These are phyloP conservation scores for Pseudotsuga menziesii DNA, from an alignment of 75 land plant species.

Conservation along the genomic window DNA sequence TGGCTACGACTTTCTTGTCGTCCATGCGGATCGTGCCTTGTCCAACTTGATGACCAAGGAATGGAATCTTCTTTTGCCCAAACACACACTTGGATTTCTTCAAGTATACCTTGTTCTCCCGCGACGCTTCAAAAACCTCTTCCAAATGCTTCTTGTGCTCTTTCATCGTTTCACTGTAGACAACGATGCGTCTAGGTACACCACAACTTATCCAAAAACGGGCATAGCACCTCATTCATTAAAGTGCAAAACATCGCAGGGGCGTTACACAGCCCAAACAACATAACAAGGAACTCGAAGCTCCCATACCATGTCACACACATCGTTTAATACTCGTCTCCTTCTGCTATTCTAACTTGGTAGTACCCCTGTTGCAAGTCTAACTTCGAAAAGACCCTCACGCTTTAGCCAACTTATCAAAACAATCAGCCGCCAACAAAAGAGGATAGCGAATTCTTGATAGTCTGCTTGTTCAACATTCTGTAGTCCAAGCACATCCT, in stretches of 20 bases:
- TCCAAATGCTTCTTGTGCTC: no score
- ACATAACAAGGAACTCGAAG: conserved; percentile 20
- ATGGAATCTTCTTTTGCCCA: conserved; percentile 6
- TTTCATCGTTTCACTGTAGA: no score
- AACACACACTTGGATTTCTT: background rate
- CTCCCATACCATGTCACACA: conserved; percentile 7
- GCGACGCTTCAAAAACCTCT: background rate
- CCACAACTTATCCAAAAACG: conserved; percentile 6
- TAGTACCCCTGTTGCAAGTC: conserved; percentile 16
- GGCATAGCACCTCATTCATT: conserved; percentile 15
- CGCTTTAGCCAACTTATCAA: conserved; percentile 13
- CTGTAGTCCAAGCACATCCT: conserved; percentile 16
- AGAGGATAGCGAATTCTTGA: conserved; percentile 13
- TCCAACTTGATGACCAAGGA: conserved; percentile 14
- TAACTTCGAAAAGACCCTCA: conserved; percentile 10
- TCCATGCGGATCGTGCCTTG: conserved; percentile 10
- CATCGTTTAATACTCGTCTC: conserved; percentile 7
- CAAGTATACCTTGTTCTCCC: no score
- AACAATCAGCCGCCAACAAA: conserved; percentile 9
- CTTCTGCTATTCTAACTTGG: conserved; percentile 4
- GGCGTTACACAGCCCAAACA: conserved; percentile 23
- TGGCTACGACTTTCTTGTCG: conserved; percentile 15
- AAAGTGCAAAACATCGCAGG: conserved; percentile 8
- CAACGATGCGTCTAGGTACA: conserved; percentile 18
- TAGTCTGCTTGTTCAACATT: conserved; percentile 11